Conservation (phyloP, 2,329 filamentous ascomycete genomes). For the Uncinocarpus reesii region DNA sequence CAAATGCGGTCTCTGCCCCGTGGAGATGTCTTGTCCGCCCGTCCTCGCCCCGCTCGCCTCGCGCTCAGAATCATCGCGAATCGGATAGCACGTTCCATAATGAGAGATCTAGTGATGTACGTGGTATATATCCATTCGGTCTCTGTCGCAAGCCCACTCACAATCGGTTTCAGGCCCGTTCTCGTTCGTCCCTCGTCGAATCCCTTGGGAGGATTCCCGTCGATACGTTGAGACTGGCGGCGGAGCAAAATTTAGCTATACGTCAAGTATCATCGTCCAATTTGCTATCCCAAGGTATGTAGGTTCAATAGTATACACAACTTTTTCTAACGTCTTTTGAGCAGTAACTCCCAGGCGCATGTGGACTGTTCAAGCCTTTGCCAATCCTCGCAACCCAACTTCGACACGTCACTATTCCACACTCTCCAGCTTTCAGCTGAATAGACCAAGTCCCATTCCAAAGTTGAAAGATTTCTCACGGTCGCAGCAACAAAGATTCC, state of each 20-base stretch:
- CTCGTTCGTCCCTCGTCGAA: constrained; percentile 2
- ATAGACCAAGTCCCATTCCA: constrained; percentile 20
- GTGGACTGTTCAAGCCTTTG: background rate
- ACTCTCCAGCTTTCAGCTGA: constrained; percentile 23
- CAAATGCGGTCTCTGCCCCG: constrained; percentile 30
- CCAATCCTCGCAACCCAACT: background rate
- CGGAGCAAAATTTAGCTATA: constrained; percentile 11
- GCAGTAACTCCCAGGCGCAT: constrained; percentile 4
- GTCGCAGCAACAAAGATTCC: constrained; percentile 29
- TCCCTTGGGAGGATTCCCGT: background rate
- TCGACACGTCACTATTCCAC: constrained; percentile 28
- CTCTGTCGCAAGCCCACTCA: background rate
- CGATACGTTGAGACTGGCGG: constrained; percentile 10
- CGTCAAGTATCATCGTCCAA: background rate
- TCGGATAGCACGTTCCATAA: background rate
- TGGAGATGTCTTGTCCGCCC: constrained; percentile 26
- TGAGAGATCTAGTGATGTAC: constrained; percentile 7
- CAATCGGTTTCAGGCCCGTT: background rate
- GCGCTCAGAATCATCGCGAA: constrained; percentile 3
- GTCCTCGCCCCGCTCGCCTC: constrained; percentile 15
- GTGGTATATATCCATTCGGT: background rate
- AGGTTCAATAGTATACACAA: background rate
- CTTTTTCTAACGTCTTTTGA: background rate
- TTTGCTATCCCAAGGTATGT: constrained; percentile 6
- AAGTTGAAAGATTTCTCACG: constrained; percentile 22